Base-by-base conservation (phyloP, 2,329 filamentous ascomycete species). In the Trichocomaceae sp. region DNA sequence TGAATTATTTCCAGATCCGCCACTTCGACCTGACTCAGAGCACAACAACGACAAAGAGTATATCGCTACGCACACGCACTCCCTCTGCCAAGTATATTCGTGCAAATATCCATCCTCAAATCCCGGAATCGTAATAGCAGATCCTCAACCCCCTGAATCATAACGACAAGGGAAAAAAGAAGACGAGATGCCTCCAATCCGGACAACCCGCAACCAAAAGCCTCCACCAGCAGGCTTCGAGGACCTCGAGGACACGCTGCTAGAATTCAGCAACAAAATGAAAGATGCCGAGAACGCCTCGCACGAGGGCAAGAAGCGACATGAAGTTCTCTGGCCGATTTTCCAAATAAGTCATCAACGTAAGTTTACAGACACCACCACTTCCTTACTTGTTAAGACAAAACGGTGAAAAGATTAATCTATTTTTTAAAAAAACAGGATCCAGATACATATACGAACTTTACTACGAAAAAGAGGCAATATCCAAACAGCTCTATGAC, bases 381-480 rank as follows among this genome's bases (percentile, higher is more conserved):
- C 23, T 29, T 29, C 2, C 42, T 9, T 47, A 3, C 13, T 20
- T 35, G 7, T 4, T 29, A 9, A 8, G 13, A 15, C 12, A 15
- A 15, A 9, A 35, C 3, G 10, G 31, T 15, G 6, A 41, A 41
- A 10, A 29, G 26, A 41, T 19, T 42, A 19, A 42, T 19, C 20
- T 7, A 17, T 42, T 22, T 42, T 12, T 26, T 26, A 3, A 3
- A 26, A 26, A 26, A 10, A 29, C 8, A 82, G 81, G 81, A 44
- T 85, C 82, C 59, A 84, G 90, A 67, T 99, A 99, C 74, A 86
- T 99, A 60, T 99, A 96, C 77, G 93, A 97, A 68, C 80, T 99
- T 47, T 97, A 96, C 77, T 99, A 97, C 75, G 87, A 95, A 72
- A 96, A 96, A 75, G 89, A 96, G 74, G 92, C 92, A 50, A 97